Base-by-base conservation (phyloP, 306 rosid genomes). In the Inga leiocalycina region DNA sequence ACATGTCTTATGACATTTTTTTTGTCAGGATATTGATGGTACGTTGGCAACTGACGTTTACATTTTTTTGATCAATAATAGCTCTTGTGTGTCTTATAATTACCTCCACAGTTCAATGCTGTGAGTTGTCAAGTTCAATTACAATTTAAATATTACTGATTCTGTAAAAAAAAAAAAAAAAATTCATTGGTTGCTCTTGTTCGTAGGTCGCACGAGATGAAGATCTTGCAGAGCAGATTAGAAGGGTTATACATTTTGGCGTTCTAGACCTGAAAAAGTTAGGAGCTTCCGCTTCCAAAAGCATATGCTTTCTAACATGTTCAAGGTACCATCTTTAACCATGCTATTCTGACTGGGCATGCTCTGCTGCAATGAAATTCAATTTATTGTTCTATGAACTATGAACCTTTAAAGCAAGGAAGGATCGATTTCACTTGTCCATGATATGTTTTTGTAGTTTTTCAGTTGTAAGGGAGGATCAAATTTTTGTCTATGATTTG, bases 11-110 rank as follows among this genome's bases (percentile, higher is more conserved):
- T 77, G 69, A 79, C 82, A 81, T 74, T 85, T 44, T 82, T 73
- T 54, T 84, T 35, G 54, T 81, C 89, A 93, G 98, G 99, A 96
- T 87, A 92, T 93, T 92, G 97, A 97, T 77, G 99, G 99, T 76
- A 96, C 97, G 69, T 91, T 96, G 93, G 97, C 39, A 35, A 35
- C 39, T 35, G 39, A 35, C 0, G 39, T 35, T 35, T 35, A 4
- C 39, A 35, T 48, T 48, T 48, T 10, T 3, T 11, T 12, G 51
- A 45, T 56, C 70, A 43, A 84, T 80, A 66, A 10, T 75, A 52
- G 51, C 45, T 79, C 62, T 74, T 54, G 35, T 44, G 37, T 24
- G 57, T 41, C 82, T 82, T 67, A 17, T 70, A 74, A 24, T 27
- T 68, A 41, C 44, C 30, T 35, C 27, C 14, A 19, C 45, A 45